Conservation (phyloP, 2,329 filamentous ascomycete species). For the Aphanoascus verrucosus region DNA sequence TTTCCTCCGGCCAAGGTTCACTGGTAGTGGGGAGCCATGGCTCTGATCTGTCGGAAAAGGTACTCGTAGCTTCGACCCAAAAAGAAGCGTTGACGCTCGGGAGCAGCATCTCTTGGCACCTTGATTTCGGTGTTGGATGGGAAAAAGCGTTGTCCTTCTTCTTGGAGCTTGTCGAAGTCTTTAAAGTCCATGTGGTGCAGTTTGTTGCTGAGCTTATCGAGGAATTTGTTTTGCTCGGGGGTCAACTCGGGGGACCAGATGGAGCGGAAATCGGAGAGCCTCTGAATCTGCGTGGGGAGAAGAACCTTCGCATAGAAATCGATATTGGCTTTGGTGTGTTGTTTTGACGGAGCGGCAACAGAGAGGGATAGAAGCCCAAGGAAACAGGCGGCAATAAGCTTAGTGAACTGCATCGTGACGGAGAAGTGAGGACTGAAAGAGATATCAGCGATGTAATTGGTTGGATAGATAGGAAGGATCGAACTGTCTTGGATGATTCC, state of each 20-base stretch:
- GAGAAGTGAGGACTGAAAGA: background rate
- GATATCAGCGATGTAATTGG: background rate
- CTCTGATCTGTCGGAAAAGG: too few relatives aligned
- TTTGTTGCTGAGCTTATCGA: slow-evolving; percentile 2
- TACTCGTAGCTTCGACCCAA: too few relatives aligned
- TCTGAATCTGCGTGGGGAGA: slow-evolving; percentile 1
- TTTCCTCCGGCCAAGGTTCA: too few relatives aligned
- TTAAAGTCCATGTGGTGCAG: background rate
- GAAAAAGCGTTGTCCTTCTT: background rate
- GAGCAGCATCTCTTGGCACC: background rate
- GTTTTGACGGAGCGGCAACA: background rate
- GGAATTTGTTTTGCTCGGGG: slow-evolving; percentile 3
- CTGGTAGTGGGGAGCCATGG: too few relatives aligned
- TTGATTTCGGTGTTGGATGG: background rate
- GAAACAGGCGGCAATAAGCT: slow-evolving; percentile 1
- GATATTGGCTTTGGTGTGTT: background rate
- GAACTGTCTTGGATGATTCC: background rate
- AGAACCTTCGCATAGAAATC: background rate
- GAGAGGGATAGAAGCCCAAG: slow-evolving; percentile 2
- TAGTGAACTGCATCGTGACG: slow-evolving; percentile 8
- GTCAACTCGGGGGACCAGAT: background rate
- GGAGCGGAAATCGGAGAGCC: background rate
- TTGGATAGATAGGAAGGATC: background rate
- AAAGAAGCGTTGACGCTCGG: background rate
- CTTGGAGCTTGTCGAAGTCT: background rate